Evolutionary conservation across 768 basidiomycete genomes (phyloP).

Genomic region (Lentinula sp.): DNA sequence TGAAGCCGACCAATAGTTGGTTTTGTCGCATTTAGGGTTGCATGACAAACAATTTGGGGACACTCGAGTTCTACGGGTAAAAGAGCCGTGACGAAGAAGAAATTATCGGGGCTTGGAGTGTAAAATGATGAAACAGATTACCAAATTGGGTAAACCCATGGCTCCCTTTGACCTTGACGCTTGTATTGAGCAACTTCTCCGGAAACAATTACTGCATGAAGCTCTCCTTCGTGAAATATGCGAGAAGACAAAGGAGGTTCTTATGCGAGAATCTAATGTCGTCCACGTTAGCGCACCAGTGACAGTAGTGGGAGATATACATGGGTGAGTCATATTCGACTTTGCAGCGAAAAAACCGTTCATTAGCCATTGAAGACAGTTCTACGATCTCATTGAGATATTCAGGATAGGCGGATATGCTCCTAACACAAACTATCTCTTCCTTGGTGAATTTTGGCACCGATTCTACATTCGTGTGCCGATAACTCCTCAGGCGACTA

Average conservation of each 20-base stretch:
- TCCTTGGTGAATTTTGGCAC: slow-evolving; percentile 65
- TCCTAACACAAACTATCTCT: slow-evolving; percentile 96
- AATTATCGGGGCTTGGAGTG: neutral
- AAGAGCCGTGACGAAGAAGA: neutral
- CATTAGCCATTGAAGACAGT: slow-evolving; percentile 69
- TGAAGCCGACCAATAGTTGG: neutral
- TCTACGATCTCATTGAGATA: slow-evolving; percentile 98
- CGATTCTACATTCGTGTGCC: neutral
- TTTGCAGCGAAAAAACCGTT: slow-evolving; percentile 13
- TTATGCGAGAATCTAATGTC: slow-evolving; percentile 98
- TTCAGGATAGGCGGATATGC: slow-evolving; percentile 98
- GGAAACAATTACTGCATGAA: slow-evolving; percentile 93
- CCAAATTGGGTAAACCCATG: slow-evolving; percentile 26
- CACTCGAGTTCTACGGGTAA: neutral
- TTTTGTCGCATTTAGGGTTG: neutral
- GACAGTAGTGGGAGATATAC: slow-evolving; percentile 98
- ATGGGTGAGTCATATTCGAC: slow-evolving; percentile 66
- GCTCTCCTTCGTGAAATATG: slow-evolving; percentile 96
- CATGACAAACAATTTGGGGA: neutral
- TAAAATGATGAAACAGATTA: neutral
- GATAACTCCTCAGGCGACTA: slow-evolving; percentile 72
- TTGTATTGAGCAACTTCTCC: slow-evolving; percentile 84
- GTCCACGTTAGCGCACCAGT: slow-evolving; percentile 96
- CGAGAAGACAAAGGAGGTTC: slow-evolving; percentile 98
- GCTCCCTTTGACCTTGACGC: slow-evolving; percentile 93